Conservation (phyloP, 2,329 filamentous ascomycete genomes). For the Stenocarpella maydis region DNA sequence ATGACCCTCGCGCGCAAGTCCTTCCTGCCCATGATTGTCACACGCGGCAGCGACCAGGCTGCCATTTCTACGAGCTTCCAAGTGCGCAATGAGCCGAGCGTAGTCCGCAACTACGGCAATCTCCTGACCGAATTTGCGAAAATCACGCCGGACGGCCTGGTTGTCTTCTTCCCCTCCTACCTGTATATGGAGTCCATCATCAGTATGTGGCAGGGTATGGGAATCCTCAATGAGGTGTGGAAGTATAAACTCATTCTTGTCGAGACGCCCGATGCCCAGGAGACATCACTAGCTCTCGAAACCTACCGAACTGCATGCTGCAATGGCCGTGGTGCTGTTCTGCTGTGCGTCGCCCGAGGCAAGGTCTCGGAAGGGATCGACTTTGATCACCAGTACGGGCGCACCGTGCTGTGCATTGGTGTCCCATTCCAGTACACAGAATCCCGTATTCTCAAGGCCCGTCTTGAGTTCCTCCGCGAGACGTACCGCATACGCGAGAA, state of each 20-base stretch:
- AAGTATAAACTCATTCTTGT: constrained; percentile 98
- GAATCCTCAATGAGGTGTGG: constrained; percentile 96
- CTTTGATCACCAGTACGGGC: constrained; percentile 98
- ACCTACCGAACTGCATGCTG: constrained; percentile 98
- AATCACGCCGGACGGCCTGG: constrained; percentile 94
- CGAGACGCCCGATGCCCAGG: constrained; percentile 96
- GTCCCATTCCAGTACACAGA: constrained; percentile 99
- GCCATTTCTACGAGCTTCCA: constrained; percentile 94
- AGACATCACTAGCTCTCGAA: constrained; percentile 93
- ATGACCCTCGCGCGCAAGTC: constrained; percentile 95
- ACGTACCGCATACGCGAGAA: constrained; percentile 97
- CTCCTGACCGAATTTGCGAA: constrained; percentile 94
- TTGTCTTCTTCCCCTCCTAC: constrained; percentile 99
- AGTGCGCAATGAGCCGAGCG: constrained; percentile 92
- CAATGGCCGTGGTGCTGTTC: constrained; percentile 91
- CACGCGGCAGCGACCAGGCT: constrained; percentile 91
- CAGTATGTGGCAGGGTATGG: constrained; percentile 99
- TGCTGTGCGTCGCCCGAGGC: constrained; percentile 94
- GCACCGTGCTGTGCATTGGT: constrained; percentile 94
- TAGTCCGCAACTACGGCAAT: constrained; percentile 96
- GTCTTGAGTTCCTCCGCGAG: constrained; percentile 94
- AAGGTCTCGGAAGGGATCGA: constrained; percentile 99
- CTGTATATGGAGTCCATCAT: constrained; percentile 99
- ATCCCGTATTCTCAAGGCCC: constrained; percentile 93
- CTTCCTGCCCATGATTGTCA: constrained; percentile 98